phyloP scores from a whole-genome alignment of 2,329 filamentous ascomycete species.

The Rhynchosporium agropyri region DNA sequence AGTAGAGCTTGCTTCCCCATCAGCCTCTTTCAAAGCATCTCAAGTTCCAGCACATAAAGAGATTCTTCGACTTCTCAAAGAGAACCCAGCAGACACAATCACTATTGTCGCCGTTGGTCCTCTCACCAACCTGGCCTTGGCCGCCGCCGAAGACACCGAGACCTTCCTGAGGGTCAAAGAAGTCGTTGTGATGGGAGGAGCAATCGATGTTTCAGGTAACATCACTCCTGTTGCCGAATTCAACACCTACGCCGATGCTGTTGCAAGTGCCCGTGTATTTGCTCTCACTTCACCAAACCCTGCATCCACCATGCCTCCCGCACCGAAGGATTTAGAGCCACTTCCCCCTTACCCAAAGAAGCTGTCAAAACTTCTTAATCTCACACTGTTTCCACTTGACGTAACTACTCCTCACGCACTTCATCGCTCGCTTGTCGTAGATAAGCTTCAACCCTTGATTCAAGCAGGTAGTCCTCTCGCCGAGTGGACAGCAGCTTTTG shows the following conservation, averaged over 20 bases:
- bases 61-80: constrained; percentile 82
- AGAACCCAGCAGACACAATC: constrained; percentile 81
- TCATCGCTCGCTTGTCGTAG: constrained; percentile 59
- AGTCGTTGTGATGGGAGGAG: constrained; percentile 93
- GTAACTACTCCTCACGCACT: constrained; percentile 74
- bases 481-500: constrained; percentile 72
- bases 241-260: constrained; percentile 88
- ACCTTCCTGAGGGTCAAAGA: constrained; percentile 88
- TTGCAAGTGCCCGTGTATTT: constrained; percentile 75
- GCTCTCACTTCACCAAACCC: constrained; percentile 76
- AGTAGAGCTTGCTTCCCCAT: constrained; percentile 36
- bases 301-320: constrained; percentile 76
- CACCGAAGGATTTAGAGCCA: constrained; percentile 53
- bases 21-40: constrained; percentile 74
- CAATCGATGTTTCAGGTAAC: constrained; percentile 79
- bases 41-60: constrained; percentile 75
- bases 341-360: constrained; percentile 65
- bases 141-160: constrained; percentile 84
- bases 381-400: constrained; percentile 76
- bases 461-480: constrained; percentile 71
- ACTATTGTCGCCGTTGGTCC: constrained; percentile 91
- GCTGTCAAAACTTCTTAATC: constrained; percentile 63
- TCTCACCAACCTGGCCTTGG: constrained; percentile 89
- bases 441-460: constrained; percentile 57
- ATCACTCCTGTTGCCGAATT: constrained; percentile 87